Base-by-base conservation (phyloP, 2,329 filamentous ascomycete species). In the Piedraia hortae region DNA sequence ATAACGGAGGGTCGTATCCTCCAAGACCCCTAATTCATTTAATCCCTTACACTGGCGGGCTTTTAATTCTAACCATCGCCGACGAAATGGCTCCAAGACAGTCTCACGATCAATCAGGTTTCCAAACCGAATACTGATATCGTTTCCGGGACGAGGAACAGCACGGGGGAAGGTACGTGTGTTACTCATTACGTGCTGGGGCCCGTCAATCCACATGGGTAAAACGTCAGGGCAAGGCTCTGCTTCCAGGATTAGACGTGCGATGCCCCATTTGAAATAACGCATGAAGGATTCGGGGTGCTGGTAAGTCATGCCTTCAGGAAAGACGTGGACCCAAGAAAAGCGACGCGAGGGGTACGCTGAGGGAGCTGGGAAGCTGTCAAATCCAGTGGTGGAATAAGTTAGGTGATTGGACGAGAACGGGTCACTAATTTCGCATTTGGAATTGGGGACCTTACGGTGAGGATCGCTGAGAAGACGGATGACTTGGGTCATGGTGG, bases 241-340 rank as follows among this genome's bases (percentile, higher is more conserved):
- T 20, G 70, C 63, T 45, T 97, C 85, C 20, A 97, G 62, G 26
- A 97, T 85, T 26, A 93, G 56, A 2, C 85, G 64, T 4, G 82
- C 77, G 2, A 93, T 57, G 1, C 85, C 85, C 85, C 85, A 97
- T 51, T 90, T 91, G 61, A 93, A 93, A 49, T 97, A 97, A 14
- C 85, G 71, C 55, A 93, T 68, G 5, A 68, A 63, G 35, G 66
- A 64, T 18, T 65, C 53, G 1, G 70, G 60, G 32, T 77, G 67
- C 48, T 97, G 85, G 45, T 93, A 80, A 20, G 90, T 77, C 44
- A 73, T 77, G 21, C 78, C 85, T 47, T 97, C 85, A 7, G 85
- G 85, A 44, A 93, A 93, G 24, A 93, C 70, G 45, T 97, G 85
- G 3, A 97, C 54, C 85, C 85, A 97, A 19, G 64, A 62, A 43